A percentile compares a stretch with the other conserved stretches of the same genome.
Conservation (phyloP, 257 asterid genomes). For the Solanum verrucosum region DNA sequence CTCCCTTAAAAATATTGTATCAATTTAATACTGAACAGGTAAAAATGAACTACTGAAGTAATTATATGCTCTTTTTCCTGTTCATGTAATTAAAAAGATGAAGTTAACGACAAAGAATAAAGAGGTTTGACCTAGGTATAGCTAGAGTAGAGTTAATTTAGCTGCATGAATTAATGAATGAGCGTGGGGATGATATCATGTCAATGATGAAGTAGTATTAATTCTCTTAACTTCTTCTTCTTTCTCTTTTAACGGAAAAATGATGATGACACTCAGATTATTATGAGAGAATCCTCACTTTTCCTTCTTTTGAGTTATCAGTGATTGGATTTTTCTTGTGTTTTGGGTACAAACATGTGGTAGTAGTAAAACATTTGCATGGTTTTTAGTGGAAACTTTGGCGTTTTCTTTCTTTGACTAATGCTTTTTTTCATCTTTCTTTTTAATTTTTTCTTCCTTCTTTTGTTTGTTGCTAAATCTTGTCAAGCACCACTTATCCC, state of each 20-base stretch:
- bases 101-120: neutral
- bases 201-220: neutral
- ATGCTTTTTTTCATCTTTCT: neutral
- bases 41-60: neutral
- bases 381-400: conserved; percentile 31
- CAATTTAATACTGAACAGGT: rapidly evolving
- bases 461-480: neutral
- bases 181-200: neutral
- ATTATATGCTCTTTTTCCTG: neutral
- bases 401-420: conserved; percentile 18
- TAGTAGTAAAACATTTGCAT: conserved; percentile 10
- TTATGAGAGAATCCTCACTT: neutral
- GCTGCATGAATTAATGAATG: neutral
- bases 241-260: neutral
- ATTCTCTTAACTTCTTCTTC: neutral
- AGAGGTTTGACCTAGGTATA: neutral
- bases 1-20: too few species aligned
- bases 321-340: neutral
- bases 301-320: neutral
- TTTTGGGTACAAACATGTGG: neutral
- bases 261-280: neutral
- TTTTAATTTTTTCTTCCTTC: neutral
- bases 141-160: neutral
- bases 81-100: neutral
- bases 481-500: conserved; percentile 1